Percentiles rank a stretch among this genome's conserved stretches.
phyloP scores from a whole-genome alignment of 2,329 filamentous ascomycete genomes.

The Monilinia vaccinii-corymbosi region DNA sequence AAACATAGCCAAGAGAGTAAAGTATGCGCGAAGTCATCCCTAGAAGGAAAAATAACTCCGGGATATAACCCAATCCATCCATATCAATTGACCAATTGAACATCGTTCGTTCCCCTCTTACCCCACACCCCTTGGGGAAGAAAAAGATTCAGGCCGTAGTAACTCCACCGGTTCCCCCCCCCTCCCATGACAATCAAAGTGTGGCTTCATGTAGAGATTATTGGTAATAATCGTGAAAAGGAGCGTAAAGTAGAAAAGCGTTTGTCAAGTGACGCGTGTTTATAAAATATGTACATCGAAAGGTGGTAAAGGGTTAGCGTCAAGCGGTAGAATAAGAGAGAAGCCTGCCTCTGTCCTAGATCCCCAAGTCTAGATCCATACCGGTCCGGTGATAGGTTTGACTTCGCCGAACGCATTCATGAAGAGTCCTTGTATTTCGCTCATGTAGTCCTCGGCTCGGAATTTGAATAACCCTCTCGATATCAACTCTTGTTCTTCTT shows the following conservation, averaged over 20 bases:
- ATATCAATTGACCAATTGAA: slow-evolving; percentile 1
- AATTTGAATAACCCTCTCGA: slow-evolving; percentile 64
- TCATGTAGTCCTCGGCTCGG: slow-evolving; percentile 72
- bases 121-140: background rate
- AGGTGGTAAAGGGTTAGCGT: background rate
- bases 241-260: slow-evolving; percentile 7
- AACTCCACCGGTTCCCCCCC: background rate
- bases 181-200: background rate
- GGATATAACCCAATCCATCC: slow-evolving; percentile 5
- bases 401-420: slow-evolving; percentile 23
- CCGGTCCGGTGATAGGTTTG: slow-evolving; percentile 19
- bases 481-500: slow-evolving; percentile 63
- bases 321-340: background rate
- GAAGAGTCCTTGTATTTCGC: slow-evolving; percentile 62
- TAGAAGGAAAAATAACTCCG: slow-evolving; percentile 3
- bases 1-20: slow-evolving; percentile 1
- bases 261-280: slow-evolving; percentile 5
- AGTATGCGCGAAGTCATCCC: background rate
- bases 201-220: slow-evolving; percentile 3
- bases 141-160: background rate
- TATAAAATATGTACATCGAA: slow-evolving; percentile 8
- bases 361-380: slow-evolving; percentile 31
- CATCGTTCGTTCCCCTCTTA: slow-evolving; percentile 1
- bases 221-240: slow-evolving; percentile 7
- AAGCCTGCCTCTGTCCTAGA: slow-evolving; percentile 23